Conservation (phyloP, 2,329 filamentous ascomycete species). For the Apiospora aurea region DNA sequence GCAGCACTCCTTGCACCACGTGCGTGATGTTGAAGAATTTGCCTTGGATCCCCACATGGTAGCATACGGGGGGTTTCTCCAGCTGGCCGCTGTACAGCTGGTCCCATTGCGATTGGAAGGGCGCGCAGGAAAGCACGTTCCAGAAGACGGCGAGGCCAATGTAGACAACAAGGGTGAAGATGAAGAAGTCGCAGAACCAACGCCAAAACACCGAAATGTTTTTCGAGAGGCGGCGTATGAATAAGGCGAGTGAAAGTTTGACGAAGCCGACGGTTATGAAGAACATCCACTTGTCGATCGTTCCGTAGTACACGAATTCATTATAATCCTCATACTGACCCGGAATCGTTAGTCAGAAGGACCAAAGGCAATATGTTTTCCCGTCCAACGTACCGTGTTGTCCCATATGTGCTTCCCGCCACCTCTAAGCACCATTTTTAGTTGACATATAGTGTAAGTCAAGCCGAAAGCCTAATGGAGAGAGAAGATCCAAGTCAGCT, state of each 20-base stretch:
- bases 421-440: constrained; percentile 34
- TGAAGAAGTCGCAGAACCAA: constrained; percentile 41
- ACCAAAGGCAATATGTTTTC: background rate
- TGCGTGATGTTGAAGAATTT: constrained; percentile 41
- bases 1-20: constrained; percentile 43
- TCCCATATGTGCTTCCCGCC: constrained; percentile 42
- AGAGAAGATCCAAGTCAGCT: background rate
- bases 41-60: constrained; percentile 31
- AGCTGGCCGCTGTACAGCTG: constrained; percentile 35
- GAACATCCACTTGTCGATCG: constrained; percentile 37
- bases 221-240: constrained; percentile 46
- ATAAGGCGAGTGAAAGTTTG: constrained; percentile 46
- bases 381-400: constrained; percentile 31
- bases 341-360: background rate
- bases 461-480: constrained; percentile 32
- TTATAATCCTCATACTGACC: constrained; percentile 40
- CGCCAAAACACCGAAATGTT: constrained; percentile 40
- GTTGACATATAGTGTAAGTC: constrained; percentile 38
- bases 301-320: constrained; percentile 36
- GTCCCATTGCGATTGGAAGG: constrained; percentile 38
- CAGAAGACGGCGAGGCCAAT: constrained; percentile 42
- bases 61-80: constrained; percentile 33
- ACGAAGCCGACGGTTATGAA: constrained; percentile 43
- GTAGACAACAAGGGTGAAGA: constrained; percentile 39
- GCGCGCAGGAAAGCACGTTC: constrained; percentile 40